phyloP scores from a whole-genome alignment of 768 basidiomycete species.

The Guyanaporus albipodus region DNA sequence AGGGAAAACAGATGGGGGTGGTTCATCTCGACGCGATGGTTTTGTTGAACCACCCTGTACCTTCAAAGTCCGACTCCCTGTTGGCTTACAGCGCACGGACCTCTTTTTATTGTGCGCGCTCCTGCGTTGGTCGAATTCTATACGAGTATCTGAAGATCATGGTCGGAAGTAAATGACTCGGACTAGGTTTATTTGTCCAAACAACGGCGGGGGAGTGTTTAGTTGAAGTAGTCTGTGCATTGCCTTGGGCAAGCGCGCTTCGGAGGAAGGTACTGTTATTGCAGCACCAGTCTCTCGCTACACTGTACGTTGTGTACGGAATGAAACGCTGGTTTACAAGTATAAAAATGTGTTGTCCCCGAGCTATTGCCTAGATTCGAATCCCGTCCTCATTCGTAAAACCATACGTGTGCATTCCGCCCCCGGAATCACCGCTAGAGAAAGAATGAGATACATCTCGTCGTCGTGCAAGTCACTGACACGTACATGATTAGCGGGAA shows the following conservation, averaged over 20 bases:
- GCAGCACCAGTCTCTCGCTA: background rate
- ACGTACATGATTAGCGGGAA: constrained; percentile 61
- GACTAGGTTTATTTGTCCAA: constrained; percentile 31
- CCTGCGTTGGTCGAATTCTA: constrained; percentile 19
- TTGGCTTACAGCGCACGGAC: constrained; percentile 35
- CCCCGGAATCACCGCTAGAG: constrained; percentile 46
- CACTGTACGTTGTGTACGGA: background rate
- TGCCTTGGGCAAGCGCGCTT: too few relatives aligned
- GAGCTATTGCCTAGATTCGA: constrained; percentile 10
- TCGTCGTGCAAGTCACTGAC: background rate
- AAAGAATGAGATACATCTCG: constrained; percentile 22
- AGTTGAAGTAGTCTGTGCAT: too few relatives aligned
- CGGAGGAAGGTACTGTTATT: too few relatives aligned
- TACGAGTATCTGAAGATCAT: constrained; percentile 9
- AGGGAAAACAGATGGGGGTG: constrained; percentile 31
- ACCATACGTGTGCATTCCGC: constrained; percentile 46
- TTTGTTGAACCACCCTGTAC: constrained; percentile 37
- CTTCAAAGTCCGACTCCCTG: constrained; percentile 36
- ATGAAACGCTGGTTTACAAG: constrained; percentile 6
- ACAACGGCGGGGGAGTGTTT: constrained; percentile 13
- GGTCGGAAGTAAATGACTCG: constrained; percentile 10
- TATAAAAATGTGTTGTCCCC: constrained; percentile 5
- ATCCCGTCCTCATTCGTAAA: constrained; percentile 21
- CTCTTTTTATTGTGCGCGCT: constrained; percentile 26
- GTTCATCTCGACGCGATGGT: constrained; percentile 39